A percentile compares a stretch with the other conserved stretches of the same genome.
phyloP scores from a whole-genome alignment of 805 yeast species.

The Saturnispora kantuleensis region DNA sequence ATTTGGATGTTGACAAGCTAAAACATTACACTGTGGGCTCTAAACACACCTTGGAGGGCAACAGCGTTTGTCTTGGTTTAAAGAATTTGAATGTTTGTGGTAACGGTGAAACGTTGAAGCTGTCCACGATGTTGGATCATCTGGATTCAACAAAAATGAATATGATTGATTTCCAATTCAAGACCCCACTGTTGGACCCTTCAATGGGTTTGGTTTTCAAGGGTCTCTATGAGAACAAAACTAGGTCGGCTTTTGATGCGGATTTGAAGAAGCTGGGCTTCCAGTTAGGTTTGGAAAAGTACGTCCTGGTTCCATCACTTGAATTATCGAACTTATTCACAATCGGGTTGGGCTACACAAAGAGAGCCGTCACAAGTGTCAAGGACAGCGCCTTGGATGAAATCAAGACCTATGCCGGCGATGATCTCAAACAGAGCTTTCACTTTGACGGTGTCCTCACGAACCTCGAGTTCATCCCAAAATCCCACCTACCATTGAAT shows the following conservation, averaged over 20 bases:
- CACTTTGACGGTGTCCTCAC: slow-evolving; percentile 35
- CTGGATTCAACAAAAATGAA: slow-evolving; percentile 43
- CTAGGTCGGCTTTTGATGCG: slow-evolving; percentile 2
- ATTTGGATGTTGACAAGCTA: slow-evolving; percentile 2
- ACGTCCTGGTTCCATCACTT: slow-evolving; percentile 10
- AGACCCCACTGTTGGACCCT: slow-evolving; percentile 36
- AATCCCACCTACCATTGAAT: slow-evolving; percentile 33
- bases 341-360: slow-evolving; percentile 49
- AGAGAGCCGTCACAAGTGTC: slow-evolving; percentile 45
- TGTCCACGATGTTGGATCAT: slow-evolving; percentile 39
- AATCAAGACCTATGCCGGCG: slow-evolving; percentile 50
- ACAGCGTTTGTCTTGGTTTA: slow-evolving; percentile 26
- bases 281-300: slow-evolving; percentile 37
- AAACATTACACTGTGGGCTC: slow-evolving; percentile 1
- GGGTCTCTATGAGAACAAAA: slow-evolving; percentile 6
- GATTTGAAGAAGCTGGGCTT: slow-evolving; percentile 42
- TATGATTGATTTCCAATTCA: slow-evolving; percentile 41
- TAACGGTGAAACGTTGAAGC: slow-evolving; percentile 52
- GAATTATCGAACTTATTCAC: slow-evolving; percentile 18
- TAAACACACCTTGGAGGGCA: slow-evolving; percentile 6
- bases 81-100: slow-evolving; percentile 47
- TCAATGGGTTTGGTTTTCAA: slow-evolving; percentile 38
- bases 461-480: slow-evolving; percentile 30
- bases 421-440: slow-evolving; percentile 48
- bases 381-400: slow-evolving; percentile 45